Evolutionary conservation across 2,329 filamentous ascomycete species (phyloP).

Genomic region (Bimuria novae-zelandiae): DNA sequence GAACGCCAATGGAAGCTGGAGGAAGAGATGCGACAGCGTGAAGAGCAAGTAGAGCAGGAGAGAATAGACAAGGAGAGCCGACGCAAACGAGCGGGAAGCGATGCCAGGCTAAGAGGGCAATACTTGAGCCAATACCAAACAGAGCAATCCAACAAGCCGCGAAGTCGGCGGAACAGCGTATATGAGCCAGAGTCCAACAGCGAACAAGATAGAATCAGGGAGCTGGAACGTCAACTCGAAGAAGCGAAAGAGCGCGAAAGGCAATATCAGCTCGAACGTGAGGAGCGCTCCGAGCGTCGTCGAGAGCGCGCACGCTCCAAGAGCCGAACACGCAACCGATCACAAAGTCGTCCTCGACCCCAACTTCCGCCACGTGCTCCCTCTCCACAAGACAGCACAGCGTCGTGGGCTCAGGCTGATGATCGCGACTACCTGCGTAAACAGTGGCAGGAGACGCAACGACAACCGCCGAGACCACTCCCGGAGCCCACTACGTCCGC

Average conservation of each 20-base stretch:
- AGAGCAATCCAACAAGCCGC: constrained; percentile 57
- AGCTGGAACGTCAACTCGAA: constrained; percentile 76
- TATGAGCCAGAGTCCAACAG: constrained; percentile 52
- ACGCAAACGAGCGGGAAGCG: constrained; percentile 63
- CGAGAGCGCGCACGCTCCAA: constrained; percentile 46
- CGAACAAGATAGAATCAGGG: constrained; percentile 72
- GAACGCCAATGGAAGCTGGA: constrained; percentile 77
- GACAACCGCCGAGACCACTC: constrained; percentile 41
- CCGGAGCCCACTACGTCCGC: constrained; percentile 36
- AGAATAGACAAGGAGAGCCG: constrained; percentile 69
- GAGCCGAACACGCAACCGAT: constrained; percentile 41
- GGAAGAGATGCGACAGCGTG: constrained; percentile 70
- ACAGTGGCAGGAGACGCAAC: constrained; percentile 55
- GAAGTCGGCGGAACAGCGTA: constrained; percentile 45
- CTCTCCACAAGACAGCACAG: constrained; percentile 58
- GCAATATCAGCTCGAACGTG: constrained; percentile 65
- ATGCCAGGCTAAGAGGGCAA: constrained; percentile 76
- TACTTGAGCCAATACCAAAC: constrained; percentile 86
- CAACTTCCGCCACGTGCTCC: constrained; percentile 44
- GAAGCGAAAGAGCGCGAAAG: constrained; percentile 69
- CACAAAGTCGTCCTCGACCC: constrained; percentile 41
- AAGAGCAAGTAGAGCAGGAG: constrained; percentile 74
- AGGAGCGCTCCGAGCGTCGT: constrained; percentile 52
- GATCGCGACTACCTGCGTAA: constrained; percentile 68
- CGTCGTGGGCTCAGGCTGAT: constrained; percentile 65